Evolutionary conservation across 2,329 filamentous ascomycete genomes (phyloP), one percentile per base, ranked within the genome.

Genomic region (Trichoderma brevicompactum): DNA sequence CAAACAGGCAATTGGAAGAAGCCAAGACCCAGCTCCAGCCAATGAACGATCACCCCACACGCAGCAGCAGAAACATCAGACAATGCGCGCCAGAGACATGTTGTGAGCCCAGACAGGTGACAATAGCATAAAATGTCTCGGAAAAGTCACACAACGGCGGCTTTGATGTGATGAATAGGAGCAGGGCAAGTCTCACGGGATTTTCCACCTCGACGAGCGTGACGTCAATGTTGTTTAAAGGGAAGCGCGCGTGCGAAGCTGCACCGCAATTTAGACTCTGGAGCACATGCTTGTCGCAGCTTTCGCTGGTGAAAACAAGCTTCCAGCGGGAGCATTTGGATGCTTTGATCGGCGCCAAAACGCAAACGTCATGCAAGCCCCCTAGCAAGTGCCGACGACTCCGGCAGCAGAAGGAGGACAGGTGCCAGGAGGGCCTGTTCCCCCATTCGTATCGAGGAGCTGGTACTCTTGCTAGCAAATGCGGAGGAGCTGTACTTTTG

Each of bases 351-450:
- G 15, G 40, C 53, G 53, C 53, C 53, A 23, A 19, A 17, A 60
- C 32, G 36, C 46, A 61, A 43, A 63, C 49, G 60, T 63, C 60
- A 63, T 63, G 60, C 60, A 53, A 46, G 48, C 49, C 60, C 49
- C 60, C 32, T 46, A 13, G 32, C 60, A 28, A 38, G 60, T 54
- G 49, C 60, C 60, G 60, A 63, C 38, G 9, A 7, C 49, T 63
- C 60, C 50, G 49, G 7, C 38, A 19, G 23, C 32, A 28, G 44
- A 13, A 36, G 43, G 36, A 9, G 28, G 23, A 28, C 23, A 28
- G 23, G 23, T 28, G 23, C 23, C 23, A 28, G 23, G 23, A 28
- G 23, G 23, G 23, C 23, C 23, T 28, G 23, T 28, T 28, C 23
- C 23, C 23, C 23, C 23, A 5, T 28, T 28, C 23, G 23, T 28